phyloP scores from a whole-genome alignment of 768 basidiomycete genomes.

The Trametopsis cervina region DNA sequence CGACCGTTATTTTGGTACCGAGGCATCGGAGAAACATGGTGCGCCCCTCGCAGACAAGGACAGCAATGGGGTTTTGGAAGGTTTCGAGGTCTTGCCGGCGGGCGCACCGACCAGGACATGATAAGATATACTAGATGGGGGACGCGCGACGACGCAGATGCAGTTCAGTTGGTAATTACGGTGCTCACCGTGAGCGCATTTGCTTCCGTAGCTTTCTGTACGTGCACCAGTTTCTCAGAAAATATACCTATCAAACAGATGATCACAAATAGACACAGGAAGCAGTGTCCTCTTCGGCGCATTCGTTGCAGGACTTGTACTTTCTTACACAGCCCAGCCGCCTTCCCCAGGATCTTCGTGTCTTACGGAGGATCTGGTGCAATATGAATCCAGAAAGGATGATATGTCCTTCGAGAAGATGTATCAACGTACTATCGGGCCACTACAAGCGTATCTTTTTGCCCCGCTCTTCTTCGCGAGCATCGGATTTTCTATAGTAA shows the following conservation, averaged over 20 bases:
- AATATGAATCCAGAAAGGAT: neutral
- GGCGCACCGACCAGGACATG: neutral
- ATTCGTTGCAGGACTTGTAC: conserved; percentile 47
- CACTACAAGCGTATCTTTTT: conserved; percentile 33
- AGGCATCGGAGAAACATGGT: conserved; percentile 17
- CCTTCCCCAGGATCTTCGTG: neutral
- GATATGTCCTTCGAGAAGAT: conserved; percentile 15
- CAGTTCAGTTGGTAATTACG: conserved; percentile 26
- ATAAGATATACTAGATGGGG: conserved; percentile 12
- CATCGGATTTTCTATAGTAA: conserved; percentile 41
- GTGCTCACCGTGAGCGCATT: conserved; percentile 34
- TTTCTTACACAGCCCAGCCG: conserved; percentile 30
- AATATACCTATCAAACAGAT: neutral
- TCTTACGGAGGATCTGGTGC: too few species aligned
- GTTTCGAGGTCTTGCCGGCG: neutral
- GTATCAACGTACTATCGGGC: conserved; percentile 22
- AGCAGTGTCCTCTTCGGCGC: conserved; percentile 59
- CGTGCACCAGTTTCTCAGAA: neutral
- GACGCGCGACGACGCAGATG: conserved; percentile 17
- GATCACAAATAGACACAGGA: conserved; percentile 29
- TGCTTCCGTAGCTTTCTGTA: conserved; percentile 41
- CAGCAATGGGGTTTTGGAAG: conserved; percentile 11
- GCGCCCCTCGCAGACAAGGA: conserved; percentile 11
- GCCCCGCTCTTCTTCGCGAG: conserved; percentile 63
- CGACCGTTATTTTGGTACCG: conserved; percentile 17